Base-by-base conservation (phyloP, 495 filamentous ascomycete genomes). In the Lasiosphaeris hirsuta region DNA sequence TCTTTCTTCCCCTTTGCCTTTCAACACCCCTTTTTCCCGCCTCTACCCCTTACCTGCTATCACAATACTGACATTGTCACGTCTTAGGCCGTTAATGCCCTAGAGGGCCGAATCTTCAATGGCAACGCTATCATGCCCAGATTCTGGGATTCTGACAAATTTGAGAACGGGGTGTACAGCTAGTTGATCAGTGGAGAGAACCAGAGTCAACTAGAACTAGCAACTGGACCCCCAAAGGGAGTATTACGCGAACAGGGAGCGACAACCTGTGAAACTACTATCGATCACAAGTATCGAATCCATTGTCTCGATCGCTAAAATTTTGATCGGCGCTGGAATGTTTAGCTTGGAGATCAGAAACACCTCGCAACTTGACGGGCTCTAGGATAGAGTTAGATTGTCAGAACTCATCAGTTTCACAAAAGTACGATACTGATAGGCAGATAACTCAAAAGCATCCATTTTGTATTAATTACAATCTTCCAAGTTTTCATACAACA, bases 91-190 rank as follows among this genome's bases (percentile, higher is more conserved):
- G 90, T 96, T 38, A 93, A 96, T 69, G 91, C 86, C 9, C 81
- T 93, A 8, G 84, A 95, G 64, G 89, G 89, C 23, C 82, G 89
- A 42, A 81, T 87, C 23, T 97, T 96, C 69, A 92, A 91, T 61
- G 92, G 90, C 0, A 95, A 95, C 61, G 76, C 78, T 10, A 93
- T 97, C 54, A 70, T 75, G 13, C 90, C 92, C 3, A 80, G 78
- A 51, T 96, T 90, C 67, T 97, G 87, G 62, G 85, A 94, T 60
- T 72, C 73, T 3, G 88, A 94, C 14, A 90, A 83, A 63, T 97
- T 96, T 69, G 89, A 92, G 63, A 68, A 74, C 40, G 86, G 86
- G 2, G 73, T 87, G 37, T 95, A 90, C 76, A 46, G 7, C 4
- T 57, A 61, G 36, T 18, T 10, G 1, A 4, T 18, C 7, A n/a